Evolutionary conservation across 495 filamentous ascomycete genomes (phyloP), one percentile per base, ranked within the genome.

Genomic region (Evansstolkia leycettana): DNA sequence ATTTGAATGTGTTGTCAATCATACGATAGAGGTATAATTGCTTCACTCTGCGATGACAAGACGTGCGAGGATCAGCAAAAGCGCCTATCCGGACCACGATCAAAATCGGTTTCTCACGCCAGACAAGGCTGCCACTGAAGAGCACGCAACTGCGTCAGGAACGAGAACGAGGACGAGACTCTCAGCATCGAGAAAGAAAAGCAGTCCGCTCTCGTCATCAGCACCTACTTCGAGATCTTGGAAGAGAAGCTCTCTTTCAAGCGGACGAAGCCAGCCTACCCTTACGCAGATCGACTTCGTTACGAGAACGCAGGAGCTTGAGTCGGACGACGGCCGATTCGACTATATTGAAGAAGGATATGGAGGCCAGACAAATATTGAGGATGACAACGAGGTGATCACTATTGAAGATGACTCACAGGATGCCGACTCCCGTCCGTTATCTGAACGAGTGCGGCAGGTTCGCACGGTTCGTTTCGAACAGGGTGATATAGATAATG

Each of bases 251-350:
- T 43, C 49, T 0, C 14, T 53, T 5, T 34, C 48, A 11, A 47
- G 37, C 24, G 42, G 40, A 10, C 36, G 28, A 10, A 47, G 45
- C 2, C 64, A 65, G 24, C 47, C 60, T 1, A 67, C 64, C 2
- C 48, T 67, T 11, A 67, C 64, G 1, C 64, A 67, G 30, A 58
- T 67, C 20, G 58, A 62, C 23, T 65, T 61, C 32, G 60, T 64
- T 20, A 51, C 55, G 2, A 1, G 48, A 45, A 27, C 20, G 40
- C 32, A 27, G 15, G 37, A 33, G 31, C 20, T 49, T 33, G 40
- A 39, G 16, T 35, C 30, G 3, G 47, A 58, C 27, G 47, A 64
- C 35, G 57, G 62, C 18, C 40, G 51, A 19, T 50, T 55, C 5
- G 45, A 57, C 12, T 62, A 61, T 38, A 46, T 62, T 23, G 39